phyloP scores from a whole-genome alignment of 148 eudicot genomes.

The Silene conica region DNA sequence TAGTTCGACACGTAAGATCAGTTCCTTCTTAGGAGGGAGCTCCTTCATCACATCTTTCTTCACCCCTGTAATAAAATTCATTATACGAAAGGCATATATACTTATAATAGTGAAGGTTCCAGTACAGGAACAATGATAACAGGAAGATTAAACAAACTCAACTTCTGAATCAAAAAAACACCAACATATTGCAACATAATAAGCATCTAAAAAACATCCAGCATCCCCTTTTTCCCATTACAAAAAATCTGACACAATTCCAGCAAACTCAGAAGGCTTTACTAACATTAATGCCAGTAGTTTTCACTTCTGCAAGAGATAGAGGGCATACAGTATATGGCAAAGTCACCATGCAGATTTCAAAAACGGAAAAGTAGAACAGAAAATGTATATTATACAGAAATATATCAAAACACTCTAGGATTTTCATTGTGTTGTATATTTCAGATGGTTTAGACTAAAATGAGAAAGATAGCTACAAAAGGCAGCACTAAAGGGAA shows the following conservation, averaged over 20 bases:
- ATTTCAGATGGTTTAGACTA: constrained; percentile 1
- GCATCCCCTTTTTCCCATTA: background rate
- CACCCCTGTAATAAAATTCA: constrained; percentile 54
- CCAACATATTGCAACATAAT: background rate
- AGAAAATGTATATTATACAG: background rate
- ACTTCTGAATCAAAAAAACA: background rate
- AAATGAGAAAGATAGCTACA: background rate
- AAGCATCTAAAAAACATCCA: background rate
- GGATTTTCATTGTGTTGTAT: background rate
- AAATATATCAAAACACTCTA: background rate
- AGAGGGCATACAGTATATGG: background rate
- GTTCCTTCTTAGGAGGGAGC: constrained; percentile 94
- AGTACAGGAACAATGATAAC: background rate
- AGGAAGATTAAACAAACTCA: background rate
- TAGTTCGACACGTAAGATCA: constrained; percentile 85
- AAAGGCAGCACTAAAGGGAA: background rate
- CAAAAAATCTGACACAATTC: background rate
- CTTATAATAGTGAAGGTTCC: background rate
- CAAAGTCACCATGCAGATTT: background rate
- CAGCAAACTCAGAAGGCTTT: background rate
- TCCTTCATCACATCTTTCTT: constrained; percentile 98
- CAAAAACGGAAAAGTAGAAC: background rate
- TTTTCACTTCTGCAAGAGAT: background rate
- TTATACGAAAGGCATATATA: constrained; percentile 13
- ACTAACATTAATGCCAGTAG: background rate